Evolutionary conservation across 148 eudicot species (phyloP), one percentile per base, ranked within the genome.

Genomic region (Talinum fruticosum): DNA sequence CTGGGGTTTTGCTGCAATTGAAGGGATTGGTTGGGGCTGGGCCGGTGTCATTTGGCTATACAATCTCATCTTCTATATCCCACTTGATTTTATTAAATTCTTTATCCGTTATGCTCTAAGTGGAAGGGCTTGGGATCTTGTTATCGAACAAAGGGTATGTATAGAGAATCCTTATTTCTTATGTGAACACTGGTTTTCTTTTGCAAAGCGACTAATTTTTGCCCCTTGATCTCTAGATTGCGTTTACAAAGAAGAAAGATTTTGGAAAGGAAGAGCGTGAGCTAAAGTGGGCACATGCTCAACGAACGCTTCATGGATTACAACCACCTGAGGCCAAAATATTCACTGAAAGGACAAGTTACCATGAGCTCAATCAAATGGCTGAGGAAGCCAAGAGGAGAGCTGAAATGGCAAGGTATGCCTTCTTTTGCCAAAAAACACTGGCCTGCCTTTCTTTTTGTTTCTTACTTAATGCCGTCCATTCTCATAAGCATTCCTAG

Each of bases 1-100:
- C 76, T 93, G 97, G 97, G 82, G 84, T 68, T 96, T 96, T 80
- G 98, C 99, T 74, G 97, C 97, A 33, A 89, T 96, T 67, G 93
- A 93, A 83, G 99, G 99, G 34, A 96, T 96, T 26, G 99, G 99
- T n/a, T 96, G 99, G 99, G 95, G 98, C 66, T 96, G 99, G 99
- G 99, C 99, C 10, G 99, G 99, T 16, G 97, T 96, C 49, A 90
- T 96, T 54, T 96, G 99, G 99, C 88, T 96, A 8, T 96, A 93
- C 75, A 96, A 93, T 66, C 64, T 91, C 73, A 74, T 96, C 24
- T 84, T 79, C 76, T 96, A 96, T 79, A 78, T 96, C 77, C 98
- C 99, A 2, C 99, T 96, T 28, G 99, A 96, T 85, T 61, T 93
- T 33, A 87, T 96, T 57, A 96, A 96, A 85, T 96, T 96, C 84